Evolutionary conservation across 1,284 basidiomycete species (phyloP), one percentile per base, ranked within the genome.

Genomic region (Ustilago bromivora): DNA sequence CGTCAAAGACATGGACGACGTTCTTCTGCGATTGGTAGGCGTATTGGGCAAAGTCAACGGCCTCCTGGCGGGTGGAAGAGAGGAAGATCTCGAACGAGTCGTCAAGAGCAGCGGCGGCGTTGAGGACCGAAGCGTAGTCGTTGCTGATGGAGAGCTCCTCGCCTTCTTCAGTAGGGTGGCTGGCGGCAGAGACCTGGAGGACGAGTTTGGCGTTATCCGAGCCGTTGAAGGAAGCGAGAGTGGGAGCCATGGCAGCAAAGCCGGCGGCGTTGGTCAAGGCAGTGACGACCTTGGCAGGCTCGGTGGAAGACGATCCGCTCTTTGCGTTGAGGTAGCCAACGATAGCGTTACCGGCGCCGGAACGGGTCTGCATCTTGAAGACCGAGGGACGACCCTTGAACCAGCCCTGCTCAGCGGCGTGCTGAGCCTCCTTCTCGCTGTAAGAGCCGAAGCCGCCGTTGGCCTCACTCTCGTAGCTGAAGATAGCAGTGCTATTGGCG

Each of bases 341-440:
- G 64, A 86, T 80, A 61, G 84, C 82, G 58, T 63, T 78, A 49
- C 78, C 84, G 28, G 84, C 99, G 46, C 96, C 97, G 4, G 95
- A 63, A 35, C 84, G 82, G 47, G 84, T 83, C 79, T 86, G 84
- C 82, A 86, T 82, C 66, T 77, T 66, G 66, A 81, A 81, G 60
- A 86, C 84, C 57, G 76, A 69, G 55, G 83, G 74, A 10, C 76
- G 72, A 28, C 78, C 76, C 19, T 68, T 62, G 62, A 68, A 72
- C 74, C 69, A 76, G 36, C 78, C 77, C 55, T 77, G 61, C 38
- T 56, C 38, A 17, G 60, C 55, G 31, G 79, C 79, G 3, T 68
- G 62, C 35, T 64, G 35, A 17, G 81, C 81, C 63, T 82, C 70
- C 55, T 73, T 58, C 70, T 86, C 84, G 60, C 78, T 73, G 74